Percentiles rank a stretch among this genome's conserved stretches.
These are phyloP conservation scores for Sugiyamaella floridensis DNA, from an alignment of 805 yeast species.

Conservation along the genomic window DNA sequence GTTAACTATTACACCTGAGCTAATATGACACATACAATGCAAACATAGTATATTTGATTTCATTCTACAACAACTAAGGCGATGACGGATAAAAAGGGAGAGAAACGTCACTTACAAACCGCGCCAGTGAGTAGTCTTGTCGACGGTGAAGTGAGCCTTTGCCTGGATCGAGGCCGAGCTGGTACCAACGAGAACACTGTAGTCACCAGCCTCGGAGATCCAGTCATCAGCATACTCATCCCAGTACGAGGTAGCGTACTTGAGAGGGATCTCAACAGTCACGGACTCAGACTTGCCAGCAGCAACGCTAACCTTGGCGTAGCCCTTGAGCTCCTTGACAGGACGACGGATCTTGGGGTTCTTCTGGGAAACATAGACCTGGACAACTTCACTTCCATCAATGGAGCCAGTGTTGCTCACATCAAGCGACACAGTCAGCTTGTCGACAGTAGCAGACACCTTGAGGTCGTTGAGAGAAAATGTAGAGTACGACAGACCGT, in stretches of 20 bases:
- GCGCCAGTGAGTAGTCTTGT: conserved; percentile 21
- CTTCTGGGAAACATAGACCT: conserved; percentile 40
- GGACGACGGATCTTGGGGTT: conserved; percentile 43
- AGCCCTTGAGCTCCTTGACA: conserved; percentile 53
- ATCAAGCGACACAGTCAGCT: conserved; percentile 30
- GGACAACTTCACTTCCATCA: conserved; percentile 51
- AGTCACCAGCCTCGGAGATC: conserved; percentile 46
- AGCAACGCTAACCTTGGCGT: conserved; percentile 41
- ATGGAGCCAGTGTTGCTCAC: conserved; percentile 44
- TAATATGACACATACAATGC: not conserved
- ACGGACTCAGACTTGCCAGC: conserved; percentile 41
- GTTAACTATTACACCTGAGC: not conserved
- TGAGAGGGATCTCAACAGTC: conserved; percentile 35
- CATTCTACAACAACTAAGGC: no score
- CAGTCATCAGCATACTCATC: conserved; percentile 44
- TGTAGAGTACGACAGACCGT: conserved; percentile 53
- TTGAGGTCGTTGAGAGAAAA: conserved; percentile 39
- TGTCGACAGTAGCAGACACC: conserved; percentile 27
- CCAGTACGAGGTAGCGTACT: conserved; percentile 50
- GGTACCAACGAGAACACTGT: conserved; percentile 31
- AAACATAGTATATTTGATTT: not conserved
- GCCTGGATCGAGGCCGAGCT: conserved; percentile 13
- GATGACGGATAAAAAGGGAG: not conserved
- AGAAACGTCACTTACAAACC: conserved; percentile 17
- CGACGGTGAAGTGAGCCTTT: conserved; percentile 16